These are phyloP conservation scores for Phoenix dactylifera DNA, from an alignment of 176 grass and related monocot genomes.

Conservation along the genomic window DNA sequence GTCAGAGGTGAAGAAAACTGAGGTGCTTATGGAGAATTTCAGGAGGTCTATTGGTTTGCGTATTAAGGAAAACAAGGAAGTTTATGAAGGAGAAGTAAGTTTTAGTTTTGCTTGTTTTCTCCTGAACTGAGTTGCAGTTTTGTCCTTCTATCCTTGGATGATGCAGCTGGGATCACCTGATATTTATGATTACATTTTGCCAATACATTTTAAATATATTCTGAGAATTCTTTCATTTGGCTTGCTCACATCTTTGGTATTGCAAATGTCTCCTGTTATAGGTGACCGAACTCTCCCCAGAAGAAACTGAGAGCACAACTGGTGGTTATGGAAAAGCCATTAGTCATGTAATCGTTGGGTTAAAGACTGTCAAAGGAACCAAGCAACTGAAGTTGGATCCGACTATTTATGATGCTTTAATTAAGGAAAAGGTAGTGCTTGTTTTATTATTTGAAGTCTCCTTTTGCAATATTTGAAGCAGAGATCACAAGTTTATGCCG, in stretches of 20 bases:
- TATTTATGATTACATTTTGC: neutral
- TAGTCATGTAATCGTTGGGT: slow-evolving; percentile 76
- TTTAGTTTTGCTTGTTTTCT: slow-evolving; percentile 4
- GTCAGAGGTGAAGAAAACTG: slow-evolving; percentile 95
- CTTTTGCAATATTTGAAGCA: too few species aligned
- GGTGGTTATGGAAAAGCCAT: slow-evolving; percentile 87
- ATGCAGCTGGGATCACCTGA: neutral
- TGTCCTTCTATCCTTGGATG: neutral
- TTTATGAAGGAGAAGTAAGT: slow-evolving; percentile 91
- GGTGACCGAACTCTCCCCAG: slow-evolving; percentile 92
- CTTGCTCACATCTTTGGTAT: neutral
- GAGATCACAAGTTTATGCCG: too few species aligned
- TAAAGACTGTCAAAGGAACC: slow-evolving; percentile 96
- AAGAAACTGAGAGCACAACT: slow-evolving; percentile 67
- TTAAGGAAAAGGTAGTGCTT: slow-evolving; percentile 85
- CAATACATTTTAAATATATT: neutral
- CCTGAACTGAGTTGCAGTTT: too few species aligned
- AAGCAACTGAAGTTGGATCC: slow-evolving; percentile 89
- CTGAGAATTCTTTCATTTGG: neutral
- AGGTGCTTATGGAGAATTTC: slow-evolving; percentile 92
- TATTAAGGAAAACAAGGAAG: slow-evolving; percentile 97
- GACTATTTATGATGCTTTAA: slow-evolving; percentile 92
- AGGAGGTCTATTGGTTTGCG: slow-evolving; percentile 82
- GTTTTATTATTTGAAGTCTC: neutral
- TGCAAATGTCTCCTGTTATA: slow-evolving; percentile 29